Percentiles rank a stretch among this genome's conserved stretches.
Evolutionary conservation across 805 yeast genomes (phyloP).

Genomic region (Candida multigemmis): DNA sequence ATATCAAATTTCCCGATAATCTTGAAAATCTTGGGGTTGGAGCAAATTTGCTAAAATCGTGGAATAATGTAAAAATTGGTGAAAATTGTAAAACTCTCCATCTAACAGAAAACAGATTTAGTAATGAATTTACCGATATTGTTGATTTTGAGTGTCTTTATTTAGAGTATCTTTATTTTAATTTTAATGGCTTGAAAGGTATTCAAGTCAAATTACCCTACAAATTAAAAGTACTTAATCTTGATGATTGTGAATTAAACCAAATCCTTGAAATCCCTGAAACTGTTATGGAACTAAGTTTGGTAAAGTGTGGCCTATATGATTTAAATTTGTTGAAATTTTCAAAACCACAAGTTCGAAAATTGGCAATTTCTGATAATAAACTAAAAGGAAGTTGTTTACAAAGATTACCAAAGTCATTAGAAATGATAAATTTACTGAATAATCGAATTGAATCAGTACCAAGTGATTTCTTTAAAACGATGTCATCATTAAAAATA

Average conservation of each 20-base stretch:
- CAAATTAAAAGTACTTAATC: constrained; percentile 6
- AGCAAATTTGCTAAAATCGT: constrained; percentile 6
- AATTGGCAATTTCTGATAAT: no score
- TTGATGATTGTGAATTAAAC: constrained; percentile 9
- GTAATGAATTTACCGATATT: constrained; percentile 7
- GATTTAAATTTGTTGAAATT: no score
- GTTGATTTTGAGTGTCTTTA: constrained; percentile 5
- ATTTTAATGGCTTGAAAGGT: constrained; percentile 7
- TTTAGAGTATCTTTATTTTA: constrained; percentile 8
- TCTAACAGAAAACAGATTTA: constrained; percentile 10
- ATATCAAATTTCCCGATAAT: constrained; percentile 7
- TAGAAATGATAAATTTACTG: constrained; percentile 4
- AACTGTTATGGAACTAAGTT: no score
- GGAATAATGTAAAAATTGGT: constrained; percentile 6
- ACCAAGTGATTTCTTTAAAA: constrained; percentile 3
- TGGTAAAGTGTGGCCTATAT: no score
- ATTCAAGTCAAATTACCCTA: constrained; percentile 8
- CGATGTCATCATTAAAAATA: constrained; percentile 3
- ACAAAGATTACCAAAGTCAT: constrained; percentile 5
- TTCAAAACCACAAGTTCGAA: no score
- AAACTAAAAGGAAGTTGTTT: no score
- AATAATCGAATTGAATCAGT: constrained; percentile 5
- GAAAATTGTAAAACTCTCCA: constrained; percentile 5
- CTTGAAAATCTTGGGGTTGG: constrained; percentile 9
- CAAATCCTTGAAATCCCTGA: no score